Conservation (phyloP, 345 rosid genomes). For the Acer negundo region DNA sequence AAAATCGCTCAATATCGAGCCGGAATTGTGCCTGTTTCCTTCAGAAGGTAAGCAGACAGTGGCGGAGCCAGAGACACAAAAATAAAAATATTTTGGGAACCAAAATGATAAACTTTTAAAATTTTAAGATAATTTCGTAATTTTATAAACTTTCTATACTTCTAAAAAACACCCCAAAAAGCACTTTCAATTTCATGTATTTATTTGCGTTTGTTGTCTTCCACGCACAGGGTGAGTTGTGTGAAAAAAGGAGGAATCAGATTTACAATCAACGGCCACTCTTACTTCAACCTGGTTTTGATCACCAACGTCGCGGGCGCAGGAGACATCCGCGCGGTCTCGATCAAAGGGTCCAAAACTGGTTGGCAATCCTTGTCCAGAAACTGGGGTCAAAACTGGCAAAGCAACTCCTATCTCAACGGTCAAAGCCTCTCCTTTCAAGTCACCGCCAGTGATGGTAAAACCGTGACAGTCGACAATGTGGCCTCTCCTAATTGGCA, state of each 20-base stretch:
- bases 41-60: slow-evolving; percentile 36
- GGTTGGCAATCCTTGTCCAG: slow-evolving; percentile 69
- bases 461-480: slow-evolving; percentile 45
- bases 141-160: too few species aligned
- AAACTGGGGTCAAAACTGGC: slow-evolving; percentile 82
- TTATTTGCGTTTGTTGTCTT: not conserved
- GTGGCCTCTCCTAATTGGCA: slow-evolving; percentile 61
- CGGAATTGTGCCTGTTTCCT: slow-evolving; percentile 58
- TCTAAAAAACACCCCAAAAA: too few species aligned
- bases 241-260: slow-evolving; percentile 58
- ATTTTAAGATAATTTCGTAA: too few species aligned
- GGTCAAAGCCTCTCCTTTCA: slow-evolving; percentile 59
- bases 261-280: slow-evolving; percentile 57
- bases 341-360: slow-evolving; percentile 60
- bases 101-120: too few species aligned
- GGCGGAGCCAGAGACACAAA: not conserved
- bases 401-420: slow-evolving; percentile 52
- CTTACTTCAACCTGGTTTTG: slow-evolving; percentile 61
- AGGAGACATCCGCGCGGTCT: slow-evolving; percentile 58
- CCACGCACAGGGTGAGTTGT: slow-evolving; percentile 47
- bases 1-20: slow-evolving; percentile 59
- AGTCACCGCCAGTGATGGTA: slow-evolving; percentile 60
- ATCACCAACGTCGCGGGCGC: slow-evolving; percentile 68
- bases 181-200: too few species aligned
- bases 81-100: too few species aligned